phyloP scores from a whole-genome alignment of 768 basidiomycete genomes.

The Termitomyces sp. region DNA sequence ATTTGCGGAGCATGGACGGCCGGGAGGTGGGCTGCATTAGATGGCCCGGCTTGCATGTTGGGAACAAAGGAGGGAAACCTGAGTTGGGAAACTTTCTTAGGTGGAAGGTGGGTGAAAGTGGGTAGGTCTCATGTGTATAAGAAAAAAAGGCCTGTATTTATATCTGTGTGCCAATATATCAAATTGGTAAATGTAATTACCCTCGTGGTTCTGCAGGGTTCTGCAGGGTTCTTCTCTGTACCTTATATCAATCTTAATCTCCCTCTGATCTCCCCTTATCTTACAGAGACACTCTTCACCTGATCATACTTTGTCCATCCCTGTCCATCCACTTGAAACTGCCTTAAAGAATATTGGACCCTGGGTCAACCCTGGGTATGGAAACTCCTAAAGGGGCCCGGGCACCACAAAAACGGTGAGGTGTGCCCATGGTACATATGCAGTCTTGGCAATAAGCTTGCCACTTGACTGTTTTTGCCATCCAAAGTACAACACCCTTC shows the following conservation, averaged over 20 bases:
- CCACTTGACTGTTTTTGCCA: too few relatives aligned
- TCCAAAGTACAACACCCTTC: too few relatives aligned
- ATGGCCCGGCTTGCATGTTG: slow-evolving; percentile 16
- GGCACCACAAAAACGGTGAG: not conserved
- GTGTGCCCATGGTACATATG: not conserved
- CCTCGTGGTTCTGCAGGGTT: not conserved
- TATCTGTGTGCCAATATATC: slow-evolving; percentile 1
- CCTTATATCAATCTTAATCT: not conserved
- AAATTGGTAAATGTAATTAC: not conserved
- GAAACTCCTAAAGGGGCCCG: not conserved
- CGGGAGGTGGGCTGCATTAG: slow-evolving; percentile 4
- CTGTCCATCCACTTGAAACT: not conserved
- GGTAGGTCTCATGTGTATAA: slow-evolving; percentile 2
- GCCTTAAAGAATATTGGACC: slow-evolving; percentile 1
- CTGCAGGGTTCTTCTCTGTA: slow-evolving; percentile 1
- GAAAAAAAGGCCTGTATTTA: slow-evolving; percentile 2
- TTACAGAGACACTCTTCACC: not conserved
- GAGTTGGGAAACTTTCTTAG: not conserved
- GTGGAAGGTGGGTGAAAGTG: not conserved
- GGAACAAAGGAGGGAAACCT: not conserved
- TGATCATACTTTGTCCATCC: not conserved
- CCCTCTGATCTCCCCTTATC: slow-evolving; percentile 7
- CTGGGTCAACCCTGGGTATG: not conserved
- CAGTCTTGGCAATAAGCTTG: too few relatives aligned
- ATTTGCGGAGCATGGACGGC: not conserved